Percentiles rank a stretch among this genome's conserved stretches.
These are phyloP conservation scores for Sphagnurus paluster DNA, from an alignment of 1,284 basidiomycete genomes.

Conservation along the genomic window DNA sequence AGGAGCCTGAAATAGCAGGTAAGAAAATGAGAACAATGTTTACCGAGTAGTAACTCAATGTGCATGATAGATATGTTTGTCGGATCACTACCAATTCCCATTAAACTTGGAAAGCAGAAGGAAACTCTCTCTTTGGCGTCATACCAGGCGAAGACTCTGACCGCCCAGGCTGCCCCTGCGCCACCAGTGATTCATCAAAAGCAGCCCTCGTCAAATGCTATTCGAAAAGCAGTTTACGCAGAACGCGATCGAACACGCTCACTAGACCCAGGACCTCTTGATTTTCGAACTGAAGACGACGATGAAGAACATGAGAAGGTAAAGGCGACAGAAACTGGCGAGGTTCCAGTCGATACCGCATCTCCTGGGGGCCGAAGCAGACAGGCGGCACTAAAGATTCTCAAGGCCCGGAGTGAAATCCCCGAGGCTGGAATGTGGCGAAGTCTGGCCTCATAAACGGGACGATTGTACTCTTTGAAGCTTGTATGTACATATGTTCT, in stretches of 20 bases:
- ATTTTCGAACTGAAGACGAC: conserved; percentile 49
- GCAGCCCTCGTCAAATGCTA: conserved; percentile 40
- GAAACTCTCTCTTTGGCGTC: conserved; percentile 48
- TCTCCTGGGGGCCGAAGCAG: conserved; percentile 47
- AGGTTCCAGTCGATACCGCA: conserved; percentile 16
- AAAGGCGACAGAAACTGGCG: conserved; percentile 36
- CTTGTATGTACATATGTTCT: conserved; percentile 9
- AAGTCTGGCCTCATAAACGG: conserved; percentile 56
- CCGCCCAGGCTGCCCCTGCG: conserved; percentile 34
- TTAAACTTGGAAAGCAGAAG: conserved; percentile 41
- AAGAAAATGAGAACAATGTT: neutral
- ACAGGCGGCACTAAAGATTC: conserved; percentile 61
- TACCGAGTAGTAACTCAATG: neutral
- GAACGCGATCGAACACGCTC: conserved; percentile 62
- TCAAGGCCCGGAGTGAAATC: conserved; percentile 59
- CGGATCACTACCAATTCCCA: conserved; percentile 62
- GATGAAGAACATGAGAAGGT: conserved; percentile 45
- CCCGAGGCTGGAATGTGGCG: conserved; percentile 77
- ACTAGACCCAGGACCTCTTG: conserved; percentile 68
- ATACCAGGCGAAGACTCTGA: conserved; percentile 51
- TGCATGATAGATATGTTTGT: conserved; percentile 29
- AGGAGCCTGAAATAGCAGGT: conserved; percentile 8
- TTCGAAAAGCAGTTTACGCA: conserved; percentile 62
- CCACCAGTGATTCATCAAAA: conserved; percentile 25
- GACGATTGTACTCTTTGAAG: neutral